Base-by-base conservation (phyloP, 2,329 filamentous ascomycete species). In the Sarocladium brachiariae region DNA sequence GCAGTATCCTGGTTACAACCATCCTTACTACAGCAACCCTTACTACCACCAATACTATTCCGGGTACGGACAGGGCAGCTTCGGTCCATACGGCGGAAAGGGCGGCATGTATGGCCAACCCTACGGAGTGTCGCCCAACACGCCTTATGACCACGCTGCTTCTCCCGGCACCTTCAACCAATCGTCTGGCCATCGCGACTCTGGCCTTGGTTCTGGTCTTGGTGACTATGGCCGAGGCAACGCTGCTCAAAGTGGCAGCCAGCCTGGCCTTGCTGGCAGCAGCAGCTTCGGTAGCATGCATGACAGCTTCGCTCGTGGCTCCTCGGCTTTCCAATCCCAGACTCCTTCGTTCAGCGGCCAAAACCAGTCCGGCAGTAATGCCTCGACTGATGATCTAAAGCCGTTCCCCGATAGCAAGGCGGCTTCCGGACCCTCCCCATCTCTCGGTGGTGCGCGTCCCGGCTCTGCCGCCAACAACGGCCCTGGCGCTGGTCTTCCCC, bases 11-110 rank as follows among this genome's bases (percentile, higher is more conserved):
- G 75, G 74, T 57, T 73, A 72, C 60, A 73, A 65, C 58, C 78
- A 81, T 58, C 78, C 78, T 2, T 84, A 84, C 66, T 83, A 77
- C 59, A 72, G 69, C 57, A 82, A 76, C 65, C 80, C 80, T 2
- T 85, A 85, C 59, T 35, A 49, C 19, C 71, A 76, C 54, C 73
- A 78, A 52, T 84, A 83, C 65, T 78, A 75, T 58, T 75, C 77
- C 50, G 72, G 70, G 38, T 80, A 78, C 55, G 70, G 70, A 49
- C 76, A 80, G 60, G 75, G 71, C 49, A 75, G 70, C 27, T 81
- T 69, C 50, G 71, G 64, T 4, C 77, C 78, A 2, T 82, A 81
- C 55, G 66, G 51, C n/a, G 70, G 73, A 54, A 82, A 81, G 70
- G 74, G 68, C 31, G 70, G 69, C 52, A 68, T 76, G 56, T 82